Evolutionary conservation across 805 yeast genomes (phyloP), one percentile per base, ranked within the genome.

Genomic region (Pachysolen tannophilus): DNA sequence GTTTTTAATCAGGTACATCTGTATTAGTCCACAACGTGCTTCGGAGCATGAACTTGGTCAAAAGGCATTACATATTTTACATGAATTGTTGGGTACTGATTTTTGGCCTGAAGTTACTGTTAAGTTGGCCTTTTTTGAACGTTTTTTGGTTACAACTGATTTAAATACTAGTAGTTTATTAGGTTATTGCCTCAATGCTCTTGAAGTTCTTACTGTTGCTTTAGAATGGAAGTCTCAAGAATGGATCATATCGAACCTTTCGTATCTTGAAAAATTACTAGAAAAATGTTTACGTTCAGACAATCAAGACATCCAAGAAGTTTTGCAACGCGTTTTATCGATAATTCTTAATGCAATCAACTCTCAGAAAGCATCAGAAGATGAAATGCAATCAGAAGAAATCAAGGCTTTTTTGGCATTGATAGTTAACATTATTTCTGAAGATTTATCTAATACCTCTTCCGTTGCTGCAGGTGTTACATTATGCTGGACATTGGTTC

Each of bases 71-170:
- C 77, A 75, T n/a, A 78, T 87, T 8, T 61, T 92, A 32, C 78
- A 82, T 35, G 78, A 76, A 35, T 63, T 90, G 10, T 61, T 88
- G 37, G 76, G 85, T 8, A 76, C 83, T 3, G 69, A 69, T 0
- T 75, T 73, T 41, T 90, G 97, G 97, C 69, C 85, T 0, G 95
- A 86, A 45, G 94, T 86, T 6, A 72, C 79, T n/a, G 87, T 92
- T 14, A 85, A 85, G 47, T 64, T 92, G 23, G 72, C 80, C 1
- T 87, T 84, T 56, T 92, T 92, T 51, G 98, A 92, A 45, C 77
- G 92, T 43, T 84, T 87, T 48, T 60, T 92, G 35, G 75, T 83
- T 14, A 78, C 84, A 20, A 77, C 84, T 37, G 96, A 90, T 43
- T 62, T 82, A 39, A 74, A 70, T 25, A 71, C 86, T 10, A 69